Base-by-base conservation (phyloP, 2,329 filamentous ascomycete genomes). In the Neoarthrinium moseri region DNA sequence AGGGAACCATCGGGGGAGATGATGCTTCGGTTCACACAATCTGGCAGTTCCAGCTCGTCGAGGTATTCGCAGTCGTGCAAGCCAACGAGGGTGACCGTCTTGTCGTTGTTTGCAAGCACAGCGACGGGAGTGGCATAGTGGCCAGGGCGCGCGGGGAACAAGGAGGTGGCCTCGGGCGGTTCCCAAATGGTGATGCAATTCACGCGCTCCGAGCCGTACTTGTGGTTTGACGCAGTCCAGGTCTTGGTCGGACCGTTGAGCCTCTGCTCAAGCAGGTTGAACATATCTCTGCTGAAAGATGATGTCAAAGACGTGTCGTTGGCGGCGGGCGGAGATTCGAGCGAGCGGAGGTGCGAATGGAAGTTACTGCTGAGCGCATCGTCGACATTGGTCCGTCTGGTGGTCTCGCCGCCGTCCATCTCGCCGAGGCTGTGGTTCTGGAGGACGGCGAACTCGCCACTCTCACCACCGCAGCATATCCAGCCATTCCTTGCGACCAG, bases 1-100 rank as follows among this genome's bases (percentile, higher is more conserved):
- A 92, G 69, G 17, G 77, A 80, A 1, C 91, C 92, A 62, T 96
- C 87, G 0, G 92, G 94, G 6, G 92, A 96, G 43, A 99, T 85
- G n/a, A 91, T 82, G 26, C 91, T 89, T 60, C 95, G 90, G 59
- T 99, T 99, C 71, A 97, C 92, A 53, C 84, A 87, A 61, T 92
- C 87, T 5, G 88, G 86, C 53, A 95, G 86, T 4, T 80, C 76
- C 43, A 96, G 71, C 34, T 84, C 77, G 45, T 88, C 83, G 18
- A 95, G 69, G 27, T 86, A 74, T 49, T 87, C 75, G 12, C 66
- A 64, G 43, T 85, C 80, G 22, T 80, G 74, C 17, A 97, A 72
- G 39, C 85, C 87, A 61, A 95, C 89, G n/a, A 96, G 71, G 22
- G 86, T 86, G 46, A 97, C 87, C 2, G 88, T 90, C 62, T 84